Conservation (phyloP, 371 early-diverging fungal genomes). For the Mortierella sp. region DNA sequence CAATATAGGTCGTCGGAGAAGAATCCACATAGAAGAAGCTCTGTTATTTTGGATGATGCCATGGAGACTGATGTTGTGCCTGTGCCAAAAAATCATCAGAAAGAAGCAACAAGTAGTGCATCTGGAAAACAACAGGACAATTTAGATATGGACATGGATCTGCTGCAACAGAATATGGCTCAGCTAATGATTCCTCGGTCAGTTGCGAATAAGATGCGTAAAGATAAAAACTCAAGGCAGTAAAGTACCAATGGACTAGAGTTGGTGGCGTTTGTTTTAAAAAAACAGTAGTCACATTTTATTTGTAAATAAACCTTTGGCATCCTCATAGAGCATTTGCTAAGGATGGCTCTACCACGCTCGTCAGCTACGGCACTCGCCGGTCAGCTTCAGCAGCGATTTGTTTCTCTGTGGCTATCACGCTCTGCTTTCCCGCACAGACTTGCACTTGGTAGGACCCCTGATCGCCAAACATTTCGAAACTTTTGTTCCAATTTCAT, state of each 20-base stretch:
- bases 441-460: not conserved
- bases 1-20: slow-evolving; percentile 26
- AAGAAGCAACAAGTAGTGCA: not conserved
- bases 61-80: slow-evolving; percentile 16
- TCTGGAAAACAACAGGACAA: not conserved
- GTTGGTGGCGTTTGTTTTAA: not conserved
- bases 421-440: not conserved
- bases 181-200: slow-evolving; percentile 48
- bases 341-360: not conserved
- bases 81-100: not conserved
- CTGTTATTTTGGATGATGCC: not conserved
- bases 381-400: slow-evolving; percentile 15
- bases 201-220: slow-evolving; percentile 28
- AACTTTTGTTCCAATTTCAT: not conserved
- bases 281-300: not conserved
- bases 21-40: not conserved
- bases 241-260: not conserved
- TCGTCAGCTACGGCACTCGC: not conserved
- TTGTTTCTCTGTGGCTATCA: slow-evolving; percentile 17
- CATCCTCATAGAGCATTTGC: not conserved
- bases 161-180: slow-evolving; percentile 39
- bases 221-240: not conserved
- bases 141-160: slow-evolving; percentile 46
- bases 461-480: not conserved
- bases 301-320: not conserved